phyloP scores from a whole-genome alignment of 805 yeast species.

The Myxozyma vanderwaltii region DNA sequence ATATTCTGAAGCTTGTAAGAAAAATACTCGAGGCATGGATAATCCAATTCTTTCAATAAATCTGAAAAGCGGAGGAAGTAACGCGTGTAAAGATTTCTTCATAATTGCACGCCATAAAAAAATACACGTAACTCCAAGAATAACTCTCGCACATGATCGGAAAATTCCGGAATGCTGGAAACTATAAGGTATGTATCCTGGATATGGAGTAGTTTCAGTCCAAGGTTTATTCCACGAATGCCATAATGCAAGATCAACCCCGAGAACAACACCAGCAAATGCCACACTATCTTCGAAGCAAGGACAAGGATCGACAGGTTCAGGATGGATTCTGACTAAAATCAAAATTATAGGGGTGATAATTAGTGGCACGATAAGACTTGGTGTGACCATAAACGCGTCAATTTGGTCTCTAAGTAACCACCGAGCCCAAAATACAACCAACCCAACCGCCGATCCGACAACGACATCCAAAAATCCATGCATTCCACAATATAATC shows the following conservation, averaged over 20 bases:
- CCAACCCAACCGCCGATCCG: constrained; percentile 67
- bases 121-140: constrained; percentile 64
- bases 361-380: constrained; percentile 37
- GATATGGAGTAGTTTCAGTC: constrained; percentile 35
- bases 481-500: constrained; percentile 97
- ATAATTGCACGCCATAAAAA: constrained; percentile 73
- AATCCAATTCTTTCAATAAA: constrained; percentile 43
- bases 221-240: constrained; percentile 38
- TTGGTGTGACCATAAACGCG: constrained; percentile 30
- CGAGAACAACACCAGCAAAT: constrained; percentile 82
- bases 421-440: constrained; percentile 54
- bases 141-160: constrained; percentile 51
- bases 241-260: constrained; percentile 69
- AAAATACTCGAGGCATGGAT: constrained; percentile 46
- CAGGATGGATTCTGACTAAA: constrained; percentile 69
- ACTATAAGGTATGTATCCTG: constrained; percentile 49
- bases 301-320: constrained; percentile 91
- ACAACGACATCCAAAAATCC: constrained; percentile 74
- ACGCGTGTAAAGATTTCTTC: constrained; percentile 62
- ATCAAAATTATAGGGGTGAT: constrained; percentile 48
- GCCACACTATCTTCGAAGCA: constrained; percentile 96
- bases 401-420: constrained; percentile 52
- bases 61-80: constrained; percentile 63
- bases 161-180: constrained; percentile 49
- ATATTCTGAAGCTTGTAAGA: constrained; percentile 44